A percentile compares a stretch with the other conserved stretches of the same genome.
These are phyloP conservation scores for Aspergillus sp. DNA, from an alignment of 2,329 filamentous ascomycete species.

Conservation along the genomic window DNA sequence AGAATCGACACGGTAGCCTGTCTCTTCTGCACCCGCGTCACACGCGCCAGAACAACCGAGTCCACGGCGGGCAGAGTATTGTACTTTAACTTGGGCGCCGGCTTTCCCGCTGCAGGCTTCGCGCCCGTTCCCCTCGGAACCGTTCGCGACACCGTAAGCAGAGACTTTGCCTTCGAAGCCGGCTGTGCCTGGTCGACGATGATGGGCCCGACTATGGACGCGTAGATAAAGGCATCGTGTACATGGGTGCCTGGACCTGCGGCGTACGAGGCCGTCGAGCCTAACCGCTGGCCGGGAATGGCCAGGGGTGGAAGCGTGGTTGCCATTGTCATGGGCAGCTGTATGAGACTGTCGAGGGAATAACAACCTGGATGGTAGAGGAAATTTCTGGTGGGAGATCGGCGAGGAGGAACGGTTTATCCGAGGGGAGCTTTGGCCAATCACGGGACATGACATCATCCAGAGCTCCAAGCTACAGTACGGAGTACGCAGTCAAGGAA, in stretches of 20 bases:
- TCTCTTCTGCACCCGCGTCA: conserved; percentile 74
- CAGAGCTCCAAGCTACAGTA: background rate
- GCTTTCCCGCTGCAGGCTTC: conserved; percentile 6
- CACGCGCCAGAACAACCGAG: conserved; percentile 71
- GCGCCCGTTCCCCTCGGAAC: background rate
- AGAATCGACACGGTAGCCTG: conserved; percentile 83
- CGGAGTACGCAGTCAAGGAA: background rate
- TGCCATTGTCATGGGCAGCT: conserved; percentile 14
- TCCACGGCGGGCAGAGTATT: conserved; percentile 76
- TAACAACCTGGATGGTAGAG: conserved; percentile 3
- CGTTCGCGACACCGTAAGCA: conserved; percentile 31
- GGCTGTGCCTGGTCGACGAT: conserved; percentile 42
- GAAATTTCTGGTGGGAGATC: background rate
- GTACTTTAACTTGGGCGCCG: conserved; percentile 40
- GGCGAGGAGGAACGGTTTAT: conserved; percentile 8
- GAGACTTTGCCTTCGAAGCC: conserved; percentile 25
- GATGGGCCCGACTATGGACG: conserved; percentile 72
- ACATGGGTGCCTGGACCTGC: conserved; percentile 81
- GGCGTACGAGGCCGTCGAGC: conserved; percentile 55
- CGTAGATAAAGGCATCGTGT: conserved; percentile 63
- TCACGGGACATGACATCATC: background rate
- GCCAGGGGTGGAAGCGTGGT: conserved; percentile 45
- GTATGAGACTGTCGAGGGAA: too few relatives aligned
- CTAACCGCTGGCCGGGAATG: conserved; percentile 75
- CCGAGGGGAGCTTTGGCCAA: conserved; percentile 1